Conservation (phyloP, 2,329 filamentous ascomycete genomes). For the Plenodomus lindquistii region DNA sequence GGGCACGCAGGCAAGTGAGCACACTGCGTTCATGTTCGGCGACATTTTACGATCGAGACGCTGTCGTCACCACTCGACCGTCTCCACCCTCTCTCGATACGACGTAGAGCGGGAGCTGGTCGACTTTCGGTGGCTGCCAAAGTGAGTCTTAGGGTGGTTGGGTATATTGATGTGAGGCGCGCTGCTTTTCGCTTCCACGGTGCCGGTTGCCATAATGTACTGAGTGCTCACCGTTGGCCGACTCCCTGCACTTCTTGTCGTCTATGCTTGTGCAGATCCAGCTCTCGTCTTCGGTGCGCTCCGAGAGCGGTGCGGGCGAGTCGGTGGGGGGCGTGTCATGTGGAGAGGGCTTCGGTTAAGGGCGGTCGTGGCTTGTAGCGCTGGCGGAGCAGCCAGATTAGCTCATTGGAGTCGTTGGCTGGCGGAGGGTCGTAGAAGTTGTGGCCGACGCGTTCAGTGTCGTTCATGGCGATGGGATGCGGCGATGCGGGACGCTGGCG, state of each 20-base stretch:
- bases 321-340: constrained; percentile 18
- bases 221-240: constrained; percentile 39
- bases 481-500: constrained; percentile 2
- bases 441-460: constrained; percentile 73
- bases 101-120: too few species aligned
- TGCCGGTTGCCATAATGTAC: constrained; percentile 69
- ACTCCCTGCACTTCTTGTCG: constrained; percentile 68
- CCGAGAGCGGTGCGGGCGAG: constrained; percentile 24
- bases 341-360: constrained; percentile 25
- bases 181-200: too few species aligned
- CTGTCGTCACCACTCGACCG: too few species aligned
- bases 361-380: constrained; percentile 54
- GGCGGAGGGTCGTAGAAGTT: constrained; percentile 92
- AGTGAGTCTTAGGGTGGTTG: too few species aligned
- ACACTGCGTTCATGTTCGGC: too few species aligned
- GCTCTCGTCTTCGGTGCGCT: constrained; percentile 45
- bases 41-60: too few species aligned
- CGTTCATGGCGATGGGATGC: constrained; percentile 56
- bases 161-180: too few species aligned
- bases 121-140: too few species aligned
- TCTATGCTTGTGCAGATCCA: constrained; percentile 71
- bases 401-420: constrained; percentile 71
- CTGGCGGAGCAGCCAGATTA: constrained; percentile 82
- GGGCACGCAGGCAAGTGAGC: too few species aligned
- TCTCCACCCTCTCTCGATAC: too few species aligned